Evolutionary conservation across 2,329 filamentous ascomycete genomes (phyloP).

Genomic region (Laburnicola sp.): DNA sequence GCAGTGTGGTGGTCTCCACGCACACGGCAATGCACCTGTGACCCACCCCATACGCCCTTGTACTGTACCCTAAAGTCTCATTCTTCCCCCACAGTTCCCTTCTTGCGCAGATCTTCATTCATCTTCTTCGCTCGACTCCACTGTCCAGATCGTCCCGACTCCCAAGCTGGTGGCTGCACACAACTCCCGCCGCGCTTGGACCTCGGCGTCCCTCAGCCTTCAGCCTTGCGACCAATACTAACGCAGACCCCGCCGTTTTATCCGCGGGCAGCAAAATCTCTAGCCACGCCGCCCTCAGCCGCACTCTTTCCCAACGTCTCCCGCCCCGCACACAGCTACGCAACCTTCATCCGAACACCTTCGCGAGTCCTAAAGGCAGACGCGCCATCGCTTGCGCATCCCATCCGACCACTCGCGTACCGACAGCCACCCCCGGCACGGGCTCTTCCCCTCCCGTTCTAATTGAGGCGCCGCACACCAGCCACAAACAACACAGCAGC

Average conservation of each 20-base stretch:
- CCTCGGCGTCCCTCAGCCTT: slow-evolving; percentile 11
- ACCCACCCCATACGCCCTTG: slow-evolving; percentile 4
- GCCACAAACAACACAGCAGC: too few species aligned
- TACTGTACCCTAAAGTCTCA: slow-evolving; percentile 6
- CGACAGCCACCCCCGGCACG: slow-evolving; percentile 6
- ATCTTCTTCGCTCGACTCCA: slow-evolving; percentile 11
- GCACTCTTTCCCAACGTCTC: slow-evolving; percentile 15
- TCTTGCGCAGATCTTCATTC: slow-evolving; percentile 13
- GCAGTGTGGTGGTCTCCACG: too few species aligned
- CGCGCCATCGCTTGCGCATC: not conserved
- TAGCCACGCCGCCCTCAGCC: slow-evolving; percentile 24
- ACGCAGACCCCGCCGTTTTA: slow-evolving; percentile 19
- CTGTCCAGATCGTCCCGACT: slow-evolving; percentile 2
- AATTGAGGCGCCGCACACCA: slow-evolving; percentile 1
- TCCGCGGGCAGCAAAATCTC: slow-evolving; percentile 8
- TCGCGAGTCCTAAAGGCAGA: not conserved
- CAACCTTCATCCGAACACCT: not conserved
- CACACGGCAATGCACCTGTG: not conserved
- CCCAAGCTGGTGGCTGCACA: not conserved
- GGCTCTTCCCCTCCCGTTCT: slow-evolving; percentile 12
- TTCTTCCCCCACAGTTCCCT: not conserved
- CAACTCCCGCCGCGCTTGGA: slow-evolving; percentile 8
- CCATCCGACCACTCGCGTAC: not conserved
- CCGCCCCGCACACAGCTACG: not conserved
- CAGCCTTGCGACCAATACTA: slow-evolving; percentile 21